Evolutionary conservation across 2,329 filamentous ascomycete species (phyloP).

Genomic region (Colletotrichum tropicale): DNA sequence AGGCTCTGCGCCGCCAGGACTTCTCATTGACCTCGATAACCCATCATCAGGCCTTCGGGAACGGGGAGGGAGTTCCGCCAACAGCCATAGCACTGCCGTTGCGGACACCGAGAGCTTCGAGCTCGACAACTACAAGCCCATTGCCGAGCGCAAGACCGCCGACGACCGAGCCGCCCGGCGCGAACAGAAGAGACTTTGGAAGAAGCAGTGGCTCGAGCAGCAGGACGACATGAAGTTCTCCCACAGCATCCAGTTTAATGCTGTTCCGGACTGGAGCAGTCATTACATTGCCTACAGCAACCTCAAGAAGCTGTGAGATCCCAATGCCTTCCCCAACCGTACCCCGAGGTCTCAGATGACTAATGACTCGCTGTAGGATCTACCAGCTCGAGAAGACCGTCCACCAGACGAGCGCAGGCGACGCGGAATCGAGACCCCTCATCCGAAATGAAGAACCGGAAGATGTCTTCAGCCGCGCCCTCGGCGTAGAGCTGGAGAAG

Average conservation of each 20-base stretch:
- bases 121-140: conserved; percentile 43
- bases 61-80: conserved; percentile 22
- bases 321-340: not conserved
- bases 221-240: conserved; percentile 98
- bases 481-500: conserved; percentile 92
- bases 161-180: conserved; percentile 36
- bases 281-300: conserved; percentile 99
- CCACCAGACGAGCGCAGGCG: conserved; percentile 66
- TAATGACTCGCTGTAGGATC: conserved; percentile 63
- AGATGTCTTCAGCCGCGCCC: conserved; percentile 76
- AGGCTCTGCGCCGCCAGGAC: conserved; percentile 13
- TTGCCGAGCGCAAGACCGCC: conserved; percentile 30
- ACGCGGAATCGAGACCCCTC: conserved; percentile 85
- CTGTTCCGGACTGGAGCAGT: conserved; percentile 98
- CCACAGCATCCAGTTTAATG: conserved; percentile 99
- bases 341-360: not conserved
- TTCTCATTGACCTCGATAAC: conserved; percentile 14
- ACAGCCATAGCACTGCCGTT: not conserved
- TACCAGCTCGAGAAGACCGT: conserved; percentile 91
- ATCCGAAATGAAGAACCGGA: conserved; percentile 79
- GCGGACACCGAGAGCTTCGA: conserved; percentile 35
- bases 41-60: conserved; percentile 16
- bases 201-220: conserved; percentile 73
- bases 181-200: conserved; percentile 58
- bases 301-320: conserved; percentile 90